Percentiles rank a stretch among this genome's conserved stretches.
Conservation (phyloP, 805 yeast genomes). For the Sugiyamaella floridensis region DNA sequence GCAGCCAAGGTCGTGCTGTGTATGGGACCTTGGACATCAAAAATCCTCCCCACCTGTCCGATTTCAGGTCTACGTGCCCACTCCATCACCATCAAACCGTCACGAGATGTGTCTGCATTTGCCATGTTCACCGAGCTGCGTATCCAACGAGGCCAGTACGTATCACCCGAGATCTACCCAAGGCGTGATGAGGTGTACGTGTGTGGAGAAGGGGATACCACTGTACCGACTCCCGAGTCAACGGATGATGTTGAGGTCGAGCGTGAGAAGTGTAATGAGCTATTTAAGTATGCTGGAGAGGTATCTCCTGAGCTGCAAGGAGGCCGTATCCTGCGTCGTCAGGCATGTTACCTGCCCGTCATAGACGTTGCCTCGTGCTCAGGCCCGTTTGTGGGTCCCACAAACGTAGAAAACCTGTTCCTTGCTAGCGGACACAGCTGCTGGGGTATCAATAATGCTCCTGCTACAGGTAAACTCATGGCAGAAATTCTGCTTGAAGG, state of each 20-base stretch:
- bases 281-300: constrained; percentile 73
- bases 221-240: constrained; percentile 86
- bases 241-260: constrained; percentile 90
- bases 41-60: constrained; percentile 85
- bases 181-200: constrained; percentile 93
- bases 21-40: constrained; percentile 97
- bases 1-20: constrained; percentile 79
- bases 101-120: constrained; percentile 76
- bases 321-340: constrained; percentile 74
- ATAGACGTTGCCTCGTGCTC: constrained; percentile 85
- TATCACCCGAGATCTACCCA: constrained; percentile 91
- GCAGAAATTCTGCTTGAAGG: constrained; percentile 86
- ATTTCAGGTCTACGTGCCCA: constrained; percentile 92
- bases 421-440: constrained; percentile 94
- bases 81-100: constrained; percentile 84
- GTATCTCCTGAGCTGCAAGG: constrained; percentile 59
- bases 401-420: constrained; percentile 71
- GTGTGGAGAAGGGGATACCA: constrained; percentile 94
- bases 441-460: constrained; percentile 98
- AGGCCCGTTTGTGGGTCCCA: constrained; percentile 92
- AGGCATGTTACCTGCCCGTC: constrained; percentile 94
- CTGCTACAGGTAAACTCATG: constrained; percentile 91
- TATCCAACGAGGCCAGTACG: constrained; percentile 46
- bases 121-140: constrained; percentile 91
- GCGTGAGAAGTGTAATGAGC: constrained; percentile 77